A percentile compares a stretch with the other conserved stretches of the same genome.
phyloP scores from a whole-genome alignment of 805 yeast species.

The Ogataea allantospora region DNA sequence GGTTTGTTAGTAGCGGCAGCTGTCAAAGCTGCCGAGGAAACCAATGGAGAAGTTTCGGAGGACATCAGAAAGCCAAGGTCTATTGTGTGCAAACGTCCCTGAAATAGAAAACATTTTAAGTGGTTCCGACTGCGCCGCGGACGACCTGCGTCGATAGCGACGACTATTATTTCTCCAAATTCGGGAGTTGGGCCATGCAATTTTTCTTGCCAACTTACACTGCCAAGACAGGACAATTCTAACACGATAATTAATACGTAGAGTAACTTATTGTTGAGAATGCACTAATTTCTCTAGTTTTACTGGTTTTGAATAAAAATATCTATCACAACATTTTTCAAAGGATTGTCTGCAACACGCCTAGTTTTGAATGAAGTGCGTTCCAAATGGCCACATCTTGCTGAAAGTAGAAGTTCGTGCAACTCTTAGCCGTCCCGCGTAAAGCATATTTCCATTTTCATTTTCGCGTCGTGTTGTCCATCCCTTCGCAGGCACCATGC shows the following conservation, averaged over 20 bases:
- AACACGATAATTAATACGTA: too few species aligned
- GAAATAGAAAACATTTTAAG: too few species aligned
- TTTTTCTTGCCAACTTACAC: not conserved
- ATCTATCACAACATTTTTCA: not conserved
- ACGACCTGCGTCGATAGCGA: not conserved
- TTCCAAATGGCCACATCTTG: too few species aligned
- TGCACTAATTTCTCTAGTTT: not conserved
- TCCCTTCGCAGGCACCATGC: conserved; percentile 13
- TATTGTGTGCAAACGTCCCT: not conserved
- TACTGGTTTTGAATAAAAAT: too few species aligned
- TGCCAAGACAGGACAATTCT: not conserved
- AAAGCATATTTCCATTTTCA: not conserved
- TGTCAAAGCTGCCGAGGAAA: conserved; percentile 7
- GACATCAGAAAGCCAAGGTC: conserved; percentile 7
- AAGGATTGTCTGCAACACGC: too few species aligned
- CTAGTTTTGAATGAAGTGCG: too few species aligned
- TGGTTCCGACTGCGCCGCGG: conserved; percentile 4
- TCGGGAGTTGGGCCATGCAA: not conserved
- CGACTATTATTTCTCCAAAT: not conserved
- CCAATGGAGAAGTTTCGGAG: conserved; percentile 15
- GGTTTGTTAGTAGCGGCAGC: conserved; percentile 6
- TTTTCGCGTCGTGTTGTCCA: conserved; percentile 13
- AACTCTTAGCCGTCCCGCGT: too few species aligned
- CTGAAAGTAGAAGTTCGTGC: too few species aligned
- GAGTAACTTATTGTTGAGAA: not conserved